Evolutionary conservation across 371 early-diverging fungal genomes (phyloP), one percentile per base, ranked within the genome.

Genomic region (Umbelopsis sp.): DNA sequence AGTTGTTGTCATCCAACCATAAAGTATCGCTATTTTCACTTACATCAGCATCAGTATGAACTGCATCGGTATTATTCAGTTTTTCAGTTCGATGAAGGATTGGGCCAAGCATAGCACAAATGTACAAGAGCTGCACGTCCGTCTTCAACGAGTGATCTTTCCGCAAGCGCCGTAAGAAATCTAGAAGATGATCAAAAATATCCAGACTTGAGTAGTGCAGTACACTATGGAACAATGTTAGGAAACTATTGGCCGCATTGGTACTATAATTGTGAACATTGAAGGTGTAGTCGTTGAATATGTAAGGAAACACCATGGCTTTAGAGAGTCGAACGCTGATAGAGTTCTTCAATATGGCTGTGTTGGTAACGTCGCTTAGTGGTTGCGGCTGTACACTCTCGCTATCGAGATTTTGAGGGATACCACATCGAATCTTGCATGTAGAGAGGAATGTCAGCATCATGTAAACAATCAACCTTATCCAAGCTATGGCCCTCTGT

Each of bases 21-120:
- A 35, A 6, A 25, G 3, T 12, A 20, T 16, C 44, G n/a, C 25
- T 9, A n/a, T 14, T 1, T 8, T 37, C 12, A 68, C 73, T 70
- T 80, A 83, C 84, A 41, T 79, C 82, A n/a, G 81, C 76, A 64
- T 84, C 80, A 10, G 76, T 77, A 7, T 57, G 57, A 57, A 57
- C 35, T 1, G 57, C 57, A 37, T 57, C 57, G 10, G 70, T 71
- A 16, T 69, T 74, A 63, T 81, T 76, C 44, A 78, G 44, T 57
- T 88, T 87, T 70, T 89, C 91, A 50, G 93, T 85, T 32, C 94
- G 86, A 76, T 92, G 90, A 35, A 93, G 74, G 20, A 89, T 78
- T 0, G 94, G 94, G 0, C 92, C 93, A 48, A 93, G 72, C 57
- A 92, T 72, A 12, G 90, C 88, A 67, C 91, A 91, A 52, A 93